phyloP scores from a whole-genome alignment of 2,329 filamentous ascomycete species.

The Microdochium bolleyi region DNA sequence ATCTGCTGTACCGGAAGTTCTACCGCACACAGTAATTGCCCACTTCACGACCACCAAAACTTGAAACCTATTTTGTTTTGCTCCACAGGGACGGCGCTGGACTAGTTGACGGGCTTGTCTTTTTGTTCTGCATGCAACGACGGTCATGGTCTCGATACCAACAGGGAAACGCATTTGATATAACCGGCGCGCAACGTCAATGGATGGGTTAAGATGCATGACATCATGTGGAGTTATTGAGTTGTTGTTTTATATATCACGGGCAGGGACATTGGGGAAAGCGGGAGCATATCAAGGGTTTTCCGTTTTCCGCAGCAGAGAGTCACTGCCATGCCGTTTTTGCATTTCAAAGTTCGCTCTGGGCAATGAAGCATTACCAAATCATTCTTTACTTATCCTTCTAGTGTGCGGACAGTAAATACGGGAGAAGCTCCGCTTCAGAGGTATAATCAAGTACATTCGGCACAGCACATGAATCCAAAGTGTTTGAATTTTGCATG shows the following conservation, averaged over 20 bases:
- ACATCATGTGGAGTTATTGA: neutral
- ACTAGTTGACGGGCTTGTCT: neutral
- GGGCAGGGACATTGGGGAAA: neutral
- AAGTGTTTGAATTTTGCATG: too few relatives aligned
- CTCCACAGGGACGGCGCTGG: neutral
- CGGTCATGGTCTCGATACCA: neutral
- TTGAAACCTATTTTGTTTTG: neutral
- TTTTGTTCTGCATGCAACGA: neutral
- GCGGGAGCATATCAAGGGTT: neutral
- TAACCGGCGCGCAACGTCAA: neutral
- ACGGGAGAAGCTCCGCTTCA: too few relatives aligned
- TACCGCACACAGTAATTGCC: constrained; percentile 59
- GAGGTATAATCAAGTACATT: too few relatives aligned
- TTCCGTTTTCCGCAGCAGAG: neutral
- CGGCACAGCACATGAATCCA: too few relatives aligned
- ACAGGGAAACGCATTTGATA: neutral
- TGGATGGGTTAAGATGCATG: neutral
- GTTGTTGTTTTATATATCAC: neutral
- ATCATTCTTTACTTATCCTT: too few relatives aligned
- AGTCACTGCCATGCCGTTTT: too few relatives aligned
- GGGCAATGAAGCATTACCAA: too few relatives aligned
- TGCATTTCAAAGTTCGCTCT: too few relatives aligned
- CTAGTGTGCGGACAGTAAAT: too few relatives aligned
- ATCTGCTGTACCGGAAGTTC: constrained; percentile 98
- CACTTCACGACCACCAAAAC: neutral